Evolutionary conservation across 2,329 filamentous ascomycete genomes (phyloP), one percentile per base, ranked within the genome.

Genomic region (Aureobasidium uvarum): DNA sequence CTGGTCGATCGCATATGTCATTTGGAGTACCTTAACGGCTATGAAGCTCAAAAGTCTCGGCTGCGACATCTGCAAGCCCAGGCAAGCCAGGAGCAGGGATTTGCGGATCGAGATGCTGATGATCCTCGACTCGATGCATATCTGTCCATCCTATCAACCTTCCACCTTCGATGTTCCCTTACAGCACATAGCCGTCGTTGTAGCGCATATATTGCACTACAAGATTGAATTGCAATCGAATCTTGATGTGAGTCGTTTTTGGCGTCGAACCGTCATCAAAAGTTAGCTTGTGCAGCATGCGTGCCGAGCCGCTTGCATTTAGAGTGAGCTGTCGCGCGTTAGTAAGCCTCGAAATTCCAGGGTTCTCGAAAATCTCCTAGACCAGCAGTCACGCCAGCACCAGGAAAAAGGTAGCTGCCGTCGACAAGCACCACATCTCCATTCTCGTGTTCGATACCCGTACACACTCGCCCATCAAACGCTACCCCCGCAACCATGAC

Each of bases 401-500:
- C 31, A 60, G 43, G 38, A n/a, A 13, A 25, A 46, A 36, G 33
- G 33, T 36, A 38, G 14, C 48, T 31, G 28, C 31, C 55, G 41
- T 25, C 43, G 25, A 14, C 23, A 46, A 25, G 39, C 39, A 33
- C 39, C 31, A 58, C 33, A 31, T 6, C 8, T 11, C 23, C 13
- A 5, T n/a, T 16, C 52, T 20, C 36, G 36, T 20, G 20, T 14
- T n/a, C 36, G 14, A 39, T 33, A 16, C 18, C 14, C 36, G 36
- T 13, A 33, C 39, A 14, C 8, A 20, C 7, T 23, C 38, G 3
- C 18, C n/a, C 31, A 28, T 16, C 5, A 36, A 23, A 38, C 10
- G 1, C 18, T 38, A 33, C 14, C 18, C 10, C 36, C 18, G 23
- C 20, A n/a, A 51, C 31, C 28, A 65, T 75, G 62, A 68, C 69